phyloP scores from a whole-genome alignment of 495 filamentous ascomycete genomes.

The Cercophora samala region DNA sequence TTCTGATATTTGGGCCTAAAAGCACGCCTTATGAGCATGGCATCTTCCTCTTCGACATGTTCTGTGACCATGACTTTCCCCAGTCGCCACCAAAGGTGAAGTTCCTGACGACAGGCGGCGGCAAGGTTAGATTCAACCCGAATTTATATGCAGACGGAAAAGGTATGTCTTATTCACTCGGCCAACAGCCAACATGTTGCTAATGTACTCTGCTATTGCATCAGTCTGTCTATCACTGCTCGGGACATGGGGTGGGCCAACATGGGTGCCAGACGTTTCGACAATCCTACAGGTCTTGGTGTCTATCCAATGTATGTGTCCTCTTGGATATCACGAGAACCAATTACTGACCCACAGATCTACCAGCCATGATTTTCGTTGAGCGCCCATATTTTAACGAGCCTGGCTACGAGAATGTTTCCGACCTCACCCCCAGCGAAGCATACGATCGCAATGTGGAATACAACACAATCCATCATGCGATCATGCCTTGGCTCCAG shows the following conservation, averaged over 20 bases:
- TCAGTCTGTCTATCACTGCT: conserved; percentile 58
- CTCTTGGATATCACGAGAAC: too few relatives aligned
- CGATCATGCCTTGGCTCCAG: conserved; percentile 49
- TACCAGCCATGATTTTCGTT: conserved; percentile 54
- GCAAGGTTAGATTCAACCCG: conserved; percentile 52
- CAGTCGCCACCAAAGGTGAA: conserved; percentile 45
- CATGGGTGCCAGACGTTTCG: conserved; percentile 51
- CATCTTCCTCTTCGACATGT: conserved; percentile 61
- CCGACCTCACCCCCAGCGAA: conserved; percentile 24
- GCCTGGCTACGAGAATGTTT: conserved; percentile 42
- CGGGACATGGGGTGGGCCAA: conserved; percentile 55
- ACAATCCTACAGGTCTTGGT: conserved; percentile 60
- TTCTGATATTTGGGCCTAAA: conserved; percentile 54
- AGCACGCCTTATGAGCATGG: conserved; percentile 61
- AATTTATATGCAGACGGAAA: conserved; percentile 57
- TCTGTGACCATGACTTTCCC: conserved; percentile 48
- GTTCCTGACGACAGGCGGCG: conserved; percentile 51
- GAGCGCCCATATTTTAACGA: conserved; percentile 59
- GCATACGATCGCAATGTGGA: conserved; percentile 41
- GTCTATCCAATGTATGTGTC: conserved; percentile 50
- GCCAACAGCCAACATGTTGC: background rate
- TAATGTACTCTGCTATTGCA: background rate
- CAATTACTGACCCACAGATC: background rate
- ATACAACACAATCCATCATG: conserved; percentile 41
- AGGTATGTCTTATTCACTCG: conserved; percentile 34